Conservation (phyloP, 495 filamentous ascomycete genomes). For the Aspergillus sparsus region DNA sequence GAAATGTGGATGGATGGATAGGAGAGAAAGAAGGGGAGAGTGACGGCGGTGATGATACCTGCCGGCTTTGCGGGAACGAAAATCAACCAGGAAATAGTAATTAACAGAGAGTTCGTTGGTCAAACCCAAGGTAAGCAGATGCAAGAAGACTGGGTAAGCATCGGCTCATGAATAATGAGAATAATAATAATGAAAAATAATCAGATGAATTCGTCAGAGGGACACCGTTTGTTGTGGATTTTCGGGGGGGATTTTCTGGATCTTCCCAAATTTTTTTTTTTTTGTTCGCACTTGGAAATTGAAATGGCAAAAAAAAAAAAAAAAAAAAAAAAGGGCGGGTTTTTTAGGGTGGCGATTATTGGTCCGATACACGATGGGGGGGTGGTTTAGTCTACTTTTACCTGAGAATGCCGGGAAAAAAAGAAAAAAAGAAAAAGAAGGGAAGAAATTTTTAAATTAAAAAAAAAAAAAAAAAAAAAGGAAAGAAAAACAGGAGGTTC, state of each 20-base stretch:
- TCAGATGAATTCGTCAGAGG: constrained; percentile 29
- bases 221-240: constrained; percentile 24
- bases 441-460: neutral
- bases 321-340: constrained; percentile 24
- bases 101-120: constrained; percentile 31
- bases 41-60: constrained; percentile 18
- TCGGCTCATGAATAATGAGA: constrained; percentile 23
- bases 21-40: constrained; percentile 23
- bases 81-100: constrained; percentile 22
- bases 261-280: constrained; percentile 24
- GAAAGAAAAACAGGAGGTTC: constrained; percentile 8
- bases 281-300: constrained; percentile 15
- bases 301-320: constrained; percentile 19
- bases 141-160: constrained; percentile 15
- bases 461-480: constrained; percentile 8
- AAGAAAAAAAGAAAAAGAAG: constrained; percentile 2
- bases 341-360: constrained; percentile 30
- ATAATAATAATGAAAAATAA: constrained; percentile 18
- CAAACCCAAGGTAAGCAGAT: constrained; percentile 21
- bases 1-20: constrained; percentile 17
- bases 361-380: constrained; percentile 18
- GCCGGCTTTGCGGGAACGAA: constrained; percentile 13
- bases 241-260: constrained; percentile 19
- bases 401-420: constrained; percentile 19
- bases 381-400: constrained; percentile 19